Evolutionary conservation across 495 filamentous ascomycete species (phyloP).

Genomic region (Penicillium flavigenum): DNA sequence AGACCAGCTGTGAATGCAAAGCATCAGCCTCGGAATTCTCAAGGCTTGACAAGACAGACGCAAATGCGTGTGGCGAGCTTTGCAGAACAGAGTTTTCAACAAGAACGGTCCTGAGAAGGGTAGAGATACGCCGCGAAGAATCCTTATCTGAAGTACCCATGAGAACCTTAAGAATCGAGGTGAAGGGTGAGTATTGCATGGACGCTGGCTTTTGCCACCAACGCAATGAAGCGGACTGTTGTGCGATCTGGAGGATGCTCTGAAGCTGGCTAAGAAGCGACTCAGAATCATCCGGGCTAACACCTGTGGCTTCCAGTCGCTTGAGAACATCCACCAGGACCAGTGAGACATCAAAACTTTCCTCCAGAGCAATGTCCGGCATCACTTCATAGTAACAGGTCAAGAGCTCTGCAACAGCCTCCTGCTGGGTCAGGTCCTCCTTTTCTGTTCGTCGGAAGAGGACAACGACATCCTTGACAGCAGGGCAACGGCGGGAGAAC

Average conservation of each 20-base stretch:
- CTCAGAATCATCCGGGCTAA: constrained; percentile 42
- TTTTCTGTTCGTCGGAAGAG: constrained; percentile 63
- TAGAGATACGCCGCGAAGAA: constrained; percentile 36
- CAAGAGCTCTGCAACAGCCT: constrained; percentile 72
- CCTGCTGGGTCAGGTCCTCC: constrained; percentile 71
- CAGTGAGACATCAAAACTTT: constrained; percentile 81
- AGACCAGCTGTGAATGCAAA: constrained; percentile 46
- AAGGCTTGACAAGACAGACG: constrained; percentile 42
- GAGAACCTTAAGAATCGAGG: constrained; percentile 46
- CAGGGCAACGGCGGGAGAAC: constrained; percentile 76
- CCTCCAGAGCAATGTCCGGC: constrained; percentile 74
- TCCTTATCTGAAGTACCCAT: constrained; percentile 35
- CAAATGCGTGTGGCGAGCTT: constrained; percentile 33
- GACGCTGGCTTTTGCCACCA: constrained; percentile 73
- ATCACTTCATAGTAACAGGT: constrained; percentile 77
- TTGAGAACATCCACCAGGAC: constrained; percentile 65
- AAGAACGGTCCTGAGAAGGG: constrained; percentile 36
- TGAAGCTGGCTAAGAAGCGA: constrained; percentile 67
- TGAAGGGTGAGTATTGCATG: constrained; percentile 49
- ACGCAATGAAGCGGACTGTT: constrained; percentile 72
- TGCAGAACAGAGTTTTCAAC: constrained; percentile 39
- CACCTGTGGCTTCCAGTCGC: constrained; percentile 42
- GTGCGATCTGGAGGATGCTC: constrained; percentile 72
- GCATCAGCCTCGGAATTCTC: constrained; percentile 39
- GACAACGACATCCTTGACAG: constrained; percentile 71